phyloP scores from a whole-genome alignment of 2,329 filamentous ascomycete genomes.

The Lecanosticta acicola region DNA sequence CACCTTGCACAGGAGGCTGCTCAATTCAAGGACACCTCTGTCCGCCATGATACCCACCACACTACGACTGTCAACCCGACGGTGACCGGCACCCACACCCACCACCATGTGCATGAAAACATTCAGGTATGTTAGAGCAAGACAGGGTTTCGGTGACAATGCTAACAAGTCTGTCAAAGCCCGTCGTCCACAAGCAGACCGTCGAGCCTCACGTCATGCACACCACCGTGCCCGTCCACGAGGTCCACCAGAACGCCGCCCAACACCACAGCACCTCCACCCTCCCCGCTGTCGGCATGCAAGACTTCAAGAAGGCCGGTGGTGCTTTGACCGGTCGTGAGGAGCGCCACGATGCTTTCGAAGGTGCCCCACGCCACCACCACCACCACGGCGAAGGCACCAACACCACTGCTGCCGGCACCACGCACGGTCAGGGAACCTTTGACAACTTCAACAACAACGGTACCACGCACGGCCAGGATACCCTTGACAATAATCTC shows the following conservation, averaged over 20 bases:
- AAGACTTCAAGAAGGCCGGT: slow-evolving; percentile 56
- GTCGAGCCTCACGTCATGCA: slow-evolving; percentile 63
- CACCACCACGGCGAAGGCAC: neutral
- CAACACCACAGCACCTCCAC: slow-evolving; percentile 61
- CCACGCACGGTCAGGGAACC: neutral
- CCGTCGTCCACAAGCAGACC: slow-evolving; percentile 62
- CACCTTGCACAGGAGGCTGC: slow-evolving; percentile 50
- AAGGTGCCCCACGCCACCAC: slow-evolving; percentile 51
- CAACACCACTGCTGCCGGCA: neutral
- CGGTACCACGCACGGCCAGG: too few relatives aligned
- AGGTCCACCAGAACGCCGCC: slow-evolving; percentile 62
- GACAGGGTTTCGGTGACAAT: slow-evolving; percentile 46
- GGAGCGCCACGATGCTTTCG: slow-evolving; percentile 54
- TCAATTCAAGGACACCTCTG: slow-evolving; percentile 49
- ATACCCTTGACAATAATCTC: neutral
- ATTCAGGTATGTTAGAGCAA: slow-evolving; percentile 34
- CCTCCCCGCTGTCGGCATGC: slow-evolving; percentile 58
- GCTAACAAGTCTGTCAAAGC: slow-evolving; percentile 62
- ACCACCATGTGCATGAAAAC: slow-evolving; percentile 26
- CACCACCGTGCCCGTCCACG: slow-evolving; percentile 66
- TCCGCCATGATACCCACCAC: slow-evolving; percentile 41
- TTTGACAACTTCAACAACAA: neutral
- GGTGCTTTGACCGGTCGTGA: slow-evolving; percentile 51
- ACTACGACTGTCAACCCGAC: slow-evolving; percentile 14
- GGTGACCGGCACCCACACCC: slow-evolving; percentile 21